Evolutionary conservation across 1,284 basidiomycete genomes (phyloP).

Genomic region (Hemileia vastatrix): DNA sequence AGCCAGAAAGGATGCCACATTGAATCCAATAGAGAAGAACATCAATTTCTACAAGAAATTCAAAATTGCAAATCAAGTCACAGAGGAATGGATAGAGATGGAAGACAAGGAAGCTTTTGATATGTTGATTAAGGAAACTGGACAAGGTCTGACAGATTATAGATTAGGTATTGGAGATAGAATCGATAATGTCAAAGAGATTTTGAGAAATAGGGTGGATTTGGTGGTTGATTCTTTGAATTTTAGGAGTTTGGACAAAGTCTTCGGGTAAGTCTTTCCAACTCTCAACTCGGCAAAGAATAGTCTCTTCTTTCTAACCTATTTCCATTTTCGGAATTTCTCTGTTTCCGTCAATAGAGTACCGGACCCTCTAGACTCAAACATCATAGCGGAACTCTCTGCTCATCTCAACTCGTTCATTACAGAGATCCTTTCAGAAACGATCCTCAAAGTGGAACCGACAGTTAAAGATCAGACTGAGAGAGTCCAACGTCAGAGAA

Average conservation of each 20-base stretch:
- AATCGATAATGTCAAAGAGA: background rate
- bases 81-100: background rate
- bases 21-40: background rate
- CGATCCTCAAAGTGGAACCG: too few relatives aligned
- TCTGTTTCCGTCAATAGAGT: too few relatives aligned
- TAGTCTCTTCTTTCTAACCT: too few relatives aligned
- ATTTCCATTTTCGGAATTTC: too few relatives aligned
- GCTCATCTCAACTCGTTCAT: too few relatives aligned
- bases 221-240: background rate
- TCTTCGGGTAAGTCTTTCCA: too few relatives aligned
- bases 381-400: too few relatives aligned
- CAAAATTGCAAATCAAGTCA: background rate
- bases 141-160: background rate
- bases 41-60: background rate
- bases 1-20: background rate
- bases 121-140: background rate
- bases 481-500: too few relatives aligned
- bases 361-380: too few relatives aligned
- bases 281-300: too few relatives aligned
- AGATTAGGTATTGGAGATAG: background rate
- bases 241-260: background rate
- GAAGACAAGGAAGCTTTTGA: background rate
- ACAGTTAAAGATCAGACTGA: too few relatives aligned
- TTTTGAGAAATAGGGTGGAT: background rate
- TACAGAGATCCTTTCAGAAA: too few relatives aligned